Evolutionary conservation across 208 protist species (phyloP).

Genomic region (Angomonas deanei): DNA sequence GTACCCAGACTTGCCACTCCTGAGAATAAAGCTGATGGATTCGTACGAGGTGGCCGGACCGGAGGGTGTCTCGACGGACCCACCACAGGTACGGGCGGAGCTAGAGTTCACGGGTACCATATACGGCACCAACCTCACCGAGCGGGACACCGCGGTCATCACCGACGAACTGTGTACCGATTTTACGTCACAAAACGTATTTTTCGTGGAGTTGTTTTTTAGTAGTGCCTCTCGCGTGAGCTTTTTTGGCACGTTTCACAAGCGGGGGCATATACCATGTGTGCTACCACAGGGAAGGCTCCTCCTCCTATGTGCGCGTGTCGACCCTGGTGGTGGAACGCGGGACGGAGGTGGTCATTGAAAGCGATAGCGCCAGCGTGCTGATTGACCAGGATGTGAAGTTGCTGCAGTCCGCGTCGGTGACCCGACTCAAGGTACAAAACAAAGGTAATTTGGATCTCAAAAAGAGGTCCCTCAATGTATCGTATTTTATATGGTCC

Average conservation of each 20-base stretch:
- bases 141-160: constrained; percentile 65
- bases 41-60: constrained; percentile 62
- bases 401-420: constrained; percentile 36
- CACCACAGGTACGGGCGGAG: constrained; percentile 54
- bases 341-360: constrained; percentile 40
- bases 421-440: constrained; percentile 57
- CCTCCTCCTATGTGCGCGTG: constrained; percentile 48
- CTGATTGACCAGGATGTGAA: constrained; percentile 56
- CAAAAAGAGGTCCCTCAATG: constrained; percentile 49
- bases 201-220: constrained; percentile 65
- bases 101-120: constrained; percentile 73
- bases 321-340: constrained; percentile 68
- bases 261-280: constrained; percentile 69
- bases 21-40: constrained; percentile 54
- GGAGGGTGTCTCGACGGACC: constrained; percentile 68
- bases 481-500: constrained; percentile 76
- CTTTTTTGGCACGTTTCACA: constrained; percentile 60
- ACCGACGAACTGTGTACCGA: constrained; percentile 65
- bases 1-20: constrained; percentile 52
- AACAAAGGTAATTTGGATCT: constrained; percentile 58
- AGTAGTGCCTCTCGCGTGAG: constrained; percentile 55
- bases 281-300: constrained; percentile 67
- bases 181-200: constrained; percentile 51
- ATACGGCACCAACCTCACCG: constrained; percentile 72
- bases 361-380: constrained; percentile 40